Percentiles rank a stretch among this genome's conserved stretches.
These are phyloP conservation scores for Naganishia cerealis DNA, from an alignment of 1,284 basidiomycete genomes.

Conservation along the genomic window DNA sequence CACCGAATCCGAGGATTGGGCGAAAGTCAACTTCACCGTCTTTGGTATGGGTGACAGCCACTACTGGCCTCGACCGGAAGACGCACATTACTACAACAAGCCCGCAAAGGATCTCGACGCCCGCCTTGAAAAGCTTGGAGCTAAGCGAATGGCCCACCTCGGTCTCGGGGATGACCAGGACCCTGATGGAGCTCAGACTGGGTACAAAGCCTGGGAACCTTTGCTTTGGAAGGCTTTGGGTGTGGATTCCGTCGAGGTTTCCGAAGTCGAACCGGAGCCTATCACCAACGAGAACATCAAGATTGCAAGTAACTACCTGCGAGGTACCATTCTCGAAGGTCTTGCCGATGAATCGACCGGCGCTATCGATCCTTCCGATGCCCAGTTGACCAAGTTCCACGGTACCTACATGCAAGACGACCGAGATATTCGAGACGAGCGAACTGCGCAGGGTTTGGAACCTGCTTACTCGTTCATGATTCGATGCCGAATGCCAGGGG, in stretches of 20 bases:
- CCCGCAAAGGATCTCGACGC: constrained; percentile 86
- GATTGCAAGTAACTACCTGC: constrained; percentile 89
- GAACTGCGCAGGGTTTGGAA: constrained; percentile 87
- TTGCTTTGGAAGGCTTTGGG: constrained; percentile 90
- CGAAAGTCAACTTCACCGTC: constrained; percentile 74
- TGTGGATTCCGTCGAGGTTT: constrained; percentile 84
- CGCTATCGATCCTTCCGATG: constrained; percentile 83
- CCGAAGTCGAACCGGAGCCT: constrained; percentile 88
- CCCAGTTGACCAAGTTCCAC: constrained; percentile 98
- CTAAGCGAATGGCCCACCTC: constrained; percentile 67
- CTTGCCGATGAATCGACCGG: constrained; percentile 83
- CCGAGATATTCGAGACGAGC: constrained; percentile 95
- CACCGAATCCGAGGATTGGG: constrained; percentile 53
- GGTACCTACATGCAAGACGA: constrained; percentile 97
- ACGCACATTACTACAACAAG: constrained; percentile 97
- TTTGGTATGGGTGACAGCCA: constrained; percentile 98
- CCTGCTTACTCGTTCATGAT: constrained; percentile 99
- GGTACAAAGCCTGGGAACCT: constrained; percentile 94
- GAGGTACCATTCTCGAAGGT: constrained; percentile 92
- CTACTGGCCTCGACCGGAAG: constrained; percentile 97
- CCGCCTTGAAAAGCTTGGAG: constrained; percentile 73
- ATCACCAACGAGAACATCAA: constrained; percentile 99
- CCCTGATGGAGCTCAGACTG: constrained; percentile 91
- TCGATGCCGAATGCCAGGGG: constrained; percentile 90
- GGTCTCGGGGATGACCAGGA: constrained; percentile 97